Conservation (phyloP, 2,329 filamentous ascomycete species). For the Beauveria brongniartii region DNA sequence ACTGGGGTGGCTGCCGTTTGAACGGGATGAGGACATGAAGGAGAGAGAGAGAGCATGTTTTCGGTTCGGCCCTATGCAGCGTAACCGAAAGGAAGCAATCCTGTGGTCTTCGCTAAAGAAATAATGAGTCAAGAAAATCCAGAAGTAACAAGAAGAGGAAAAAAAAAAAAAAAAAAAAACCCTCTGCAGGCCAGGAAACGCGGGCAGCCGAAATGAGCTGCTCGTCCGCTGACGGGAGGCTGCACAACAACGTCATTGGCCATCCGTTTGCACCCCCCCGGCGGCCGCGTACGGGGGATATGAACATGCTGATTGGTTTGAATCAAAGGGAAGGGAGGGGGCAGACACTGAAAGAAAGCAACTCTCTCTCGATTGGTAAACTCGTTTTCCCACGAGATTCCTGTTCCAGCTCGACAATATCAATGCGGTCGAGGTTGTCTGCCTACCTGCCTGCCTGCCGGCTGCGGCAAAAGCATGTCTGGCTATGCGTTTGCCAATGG, state of each 20-base stretch:
- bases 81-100: background rate
- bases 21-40: background rate
- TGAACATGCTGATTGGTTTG: no score
- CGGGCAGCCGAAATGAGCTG: background rate
- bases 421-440: no score
- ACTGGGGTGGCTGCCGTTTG: background rate
- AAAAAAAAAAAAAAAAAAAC: background rate
- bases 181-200: background rate
- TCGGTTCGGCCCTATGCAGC: background rate
- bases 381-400: no score
- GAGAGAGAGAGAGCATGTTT: background rate
- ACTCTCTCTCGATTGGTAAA: no score
- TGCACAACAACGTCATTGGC: conserved; percentile 3
- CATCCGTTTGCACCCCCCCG: background rate
- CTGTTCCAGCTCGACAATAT: no score
- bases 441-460: no score
- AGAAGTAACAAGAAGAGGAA: background rate
- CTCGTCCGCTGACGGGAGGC: background rate
- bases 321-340: no score
- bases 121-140: background rate
- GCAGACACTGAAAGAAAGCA: no score
- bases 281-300: background rate
- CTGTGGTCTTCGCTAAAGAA: background rate
- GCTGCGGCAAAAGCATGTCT: no score
- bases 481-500: no score